phyloP scores from a whole-genome alignment of 164 flowering plant genomes.

The Brasenia schreberi region DNA sequence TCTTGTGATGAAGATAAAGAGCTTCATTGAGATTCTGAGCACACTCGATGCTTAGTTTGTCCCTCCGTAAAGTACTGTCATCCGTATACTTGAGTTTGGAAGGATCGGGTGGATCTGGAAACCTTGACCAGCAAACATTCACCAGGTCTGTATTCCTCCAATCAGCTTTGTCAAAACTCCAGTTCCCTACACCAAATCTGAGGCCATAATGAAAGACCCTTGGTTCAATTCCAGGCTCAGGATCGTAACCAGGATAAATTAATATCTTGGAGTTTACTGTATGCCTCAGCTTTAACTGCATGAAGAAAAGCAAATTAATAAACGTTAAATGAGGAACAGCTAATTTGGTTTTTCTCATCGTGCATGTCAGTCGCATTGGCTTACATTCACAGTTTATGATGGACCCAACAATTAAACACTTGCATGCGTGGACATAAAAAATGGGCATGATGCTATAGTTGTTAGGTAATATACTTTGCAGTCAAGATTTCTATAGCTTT shows the following conservation, averaged over 20 bases:
- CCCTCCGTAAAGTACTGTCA: slow-evolving; percentile 26
- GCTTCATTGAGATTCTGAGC: slow-evolving; percentile 62
- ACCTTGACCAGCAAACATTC: slow-evolving; percentile 83
- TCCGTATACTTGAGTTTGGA: slow-evolving; percentile 39
- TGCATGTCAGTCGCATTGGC: background rate
- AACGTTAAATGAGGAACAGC: background rate
- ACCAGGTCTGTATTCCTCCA: slow-evolving; percentile 74
- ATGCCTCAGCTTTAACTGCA: slow-evolving; percentile 84
- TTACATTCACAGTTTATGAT: background rate
- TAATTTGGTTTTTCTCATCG: background rate
- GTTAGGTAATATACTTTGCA: no score
- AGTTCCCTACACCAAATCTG: slow-evolving; percentile 64
- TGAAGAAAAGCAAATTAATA: background rate
- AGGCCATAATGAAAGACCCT: slow-evolving; percentile 92
- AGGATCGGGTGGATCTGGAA: slow-evolving; percentile 89
- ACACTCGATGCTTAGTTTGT: slow-evolving; percentile 82
- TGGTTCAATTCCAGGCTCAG: slow-evolving; percentile 59
- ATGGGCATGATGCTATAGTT: no score
- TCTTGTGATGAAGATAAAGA: slow-evolving; percentile 53
- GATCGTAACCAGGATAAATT: slow-evolving; percentile 89
- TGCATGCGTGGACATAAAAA: no score
- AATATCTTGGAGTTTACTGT: slow-evolving; percentile 47
- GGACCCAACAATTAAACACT: no score
- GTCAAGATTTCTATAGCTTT: no score
- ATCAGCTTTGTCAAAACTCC: slow-evolving; percentile 96